phyloP scores from a whole-genome alignment of 768 basidiomycete species.

The Panellus pusillus region DNA sequence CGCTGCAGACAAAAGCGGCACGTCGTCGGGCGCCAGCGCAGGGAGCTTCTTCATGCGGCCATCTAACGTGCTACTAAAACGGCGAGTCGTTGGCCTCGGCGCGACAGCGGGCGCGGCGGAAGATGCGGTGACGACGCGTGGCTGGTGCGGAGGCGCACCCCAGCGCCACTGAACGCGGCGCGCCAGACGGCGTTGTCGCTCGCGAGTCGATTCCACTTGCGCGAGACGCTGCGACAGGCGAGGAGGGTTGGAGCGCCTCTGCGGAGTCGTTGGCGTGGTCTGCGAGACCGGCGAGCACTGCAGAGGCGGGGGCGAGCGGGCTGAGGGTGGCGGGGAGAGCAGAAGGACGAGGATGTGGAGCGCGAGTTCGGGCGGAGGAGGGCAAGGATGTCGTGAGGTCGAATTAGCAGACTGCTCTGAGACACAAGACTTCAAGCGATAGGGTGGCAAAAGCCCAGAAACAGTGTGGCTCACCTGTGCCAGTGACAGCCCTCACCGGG shows the following conservation, averaged over 20 bases:
- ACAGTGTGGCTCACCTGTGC: constrained; percentile 46
- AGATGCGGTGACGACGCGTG: background rate
- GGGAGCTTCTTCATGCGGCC: constrained; percentile 20
- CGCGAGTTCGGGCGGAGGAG: constrained; percentile 78
- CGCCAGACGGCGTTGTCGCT: constrained; percentile 81
- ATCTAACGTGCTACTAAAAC: constrained; percentile 4
- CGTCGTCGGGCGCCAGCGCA: constrained; percentile 8
- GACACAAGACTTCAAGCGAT: constrained; percentile 78
- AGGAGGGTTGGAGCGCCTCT: constrained; percentile 36
- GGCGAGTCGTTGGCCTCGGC: background rate
- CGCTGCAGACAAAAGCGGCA: constrained; percentile 29
- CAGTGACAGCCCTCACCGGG: constrained; percentile 48
- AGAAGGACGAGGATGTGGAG: constrained; percentile 70
- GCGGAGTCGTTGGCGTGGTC: constrained; percentile 16
- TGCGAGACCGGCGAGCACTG: constrained; percentile 12
- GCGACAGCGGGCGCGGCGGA: background rate
- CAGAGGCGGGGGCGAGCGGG: constrained; percentile 7
- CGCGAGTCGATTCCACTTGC: constrained; percentile 64
- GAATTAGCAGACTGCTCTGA: constrained; percentile 49
- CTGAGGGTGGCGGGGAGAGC: constrained; percentile 38
- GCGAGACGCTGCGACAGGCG: constrained; percentile 54
- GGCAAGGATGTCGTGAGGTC: constrained; percentile 51
- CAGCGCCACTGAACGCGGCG: constrained; percentile 53
- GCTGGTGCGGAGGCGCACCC: constrained; percentile 10
- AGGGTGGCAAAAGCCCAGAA: constrained; percentile 60